phyloP scores from a whole-genome alignment of 495 filamentous ascomycete species.

The Neurospora intermedia region DNA sequence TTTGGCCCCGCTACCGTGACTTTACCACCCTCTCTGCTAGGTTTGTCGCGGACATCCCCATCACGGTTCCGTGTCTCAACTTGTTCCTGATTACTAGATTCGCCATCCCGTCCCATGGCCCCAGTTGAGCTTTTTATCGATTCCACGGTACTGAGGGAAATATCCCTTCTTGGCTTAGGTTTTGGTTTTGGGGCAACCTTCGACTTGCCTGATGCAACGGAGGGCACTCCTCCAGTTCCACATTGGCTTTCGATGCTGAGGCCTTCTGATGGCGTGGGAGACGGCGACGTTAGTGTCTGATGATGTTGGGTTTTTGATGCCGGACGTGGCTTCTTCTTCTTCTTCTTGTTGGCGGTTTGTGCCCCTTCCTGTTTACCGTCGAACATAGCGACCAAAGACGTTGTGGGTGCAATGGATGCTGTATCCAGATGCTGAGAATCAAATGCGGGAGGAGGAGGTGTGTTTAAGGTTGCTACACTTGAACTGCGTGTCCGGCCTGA shows the following conservation, averaged over 20 bases:
- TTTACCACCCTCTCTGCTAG: background rate
- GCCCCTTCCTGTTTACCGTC: slow-evolving; percentile 30
- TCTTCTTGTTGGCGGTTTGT: slow-evolving; percentile 30
- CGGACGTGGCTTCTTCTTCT: slow-evolving; percentile 5
- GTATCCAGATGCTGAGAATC: slow-evolving; percentile 34
- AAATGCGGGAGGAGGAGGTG: slow-evolving; percentile 7
- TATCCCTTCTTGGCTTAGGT: slow-evolving; percentile 9
- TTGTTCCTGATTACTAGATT: background rate
- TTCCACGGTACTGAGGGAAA: background rate
- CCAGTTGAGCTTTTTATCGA: background rate
- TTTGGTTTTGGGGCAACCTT: slow-evolving; percentile 9
- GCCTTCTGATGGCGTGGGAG: slow-evolving; percentile 2
- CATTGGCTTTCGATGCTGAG: background rate
- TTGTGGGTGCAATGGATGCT: slow-evolving; percentile 45
- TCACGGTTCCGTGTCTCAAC: background rate
- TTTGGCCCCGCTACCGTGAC: background rate
- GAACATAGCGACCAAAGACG: slow-evolving; percentile 50
- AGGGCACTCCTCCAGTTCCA: background rate
- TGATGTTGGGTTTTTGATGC: background rate
- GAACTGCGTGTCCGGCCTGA: slow-evolving; percentile 13
- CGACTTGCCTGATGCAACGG: background rate
- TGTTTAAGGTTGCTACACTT: slow-evolving; percentile 12
- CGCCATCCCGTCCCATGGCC: background rate
- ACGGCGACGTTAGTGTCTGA: background rate
- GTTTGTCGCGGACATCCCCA: background rate